These are phyloP conservation scores for Phytophthora uliginosa DNA, from an alignment of 352 stramenopile genomes.

Conservation along the genomic window DNA sequence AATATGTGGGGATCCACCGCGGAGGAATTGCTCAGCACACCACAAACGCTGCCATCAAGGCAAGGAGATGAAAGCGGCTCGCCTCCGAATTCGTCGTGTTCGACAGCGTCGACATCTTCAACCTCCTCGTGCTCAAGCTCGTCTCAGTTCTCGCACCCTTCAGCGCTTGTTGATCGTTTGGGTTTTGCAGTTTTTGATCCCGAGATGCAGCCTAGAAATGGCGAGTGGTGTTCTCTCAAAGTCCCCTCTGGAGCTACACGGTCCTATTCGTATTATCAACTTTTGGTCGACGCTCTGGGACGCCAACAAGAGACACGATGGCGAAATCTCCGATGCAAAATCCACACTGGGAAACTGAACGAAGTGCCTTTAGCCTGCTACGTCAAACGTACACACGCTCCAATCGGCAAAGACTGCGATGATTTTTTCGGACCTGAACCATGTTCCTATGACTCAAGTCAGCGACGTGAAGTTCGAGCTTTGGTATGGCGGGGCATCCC, in stretches of 20 bases:
- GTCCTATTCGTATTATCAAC: slow-evolving; percentile 61
- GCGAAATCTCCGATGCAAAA: slow-evolving; percentile 26
- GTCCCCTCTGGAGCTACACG: slow-evolving; percentile 11
- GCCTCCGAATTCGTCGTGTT: slow-evolving; percentile 20
- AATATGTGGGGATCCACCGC: slow-evolving; percentile 49
- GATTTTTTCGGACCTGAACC: background rate
- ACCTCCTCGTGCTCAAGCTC: slow-evolving; percentile 26
- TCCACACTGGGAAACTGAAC: background rate
- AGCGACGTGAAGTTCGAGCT: slow-evolving; percentile 21
- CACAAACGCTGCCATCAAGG: background rate
- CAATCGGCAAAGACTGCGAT: background rate
- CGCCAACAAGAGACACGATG: slow-evolving; percentile 52
- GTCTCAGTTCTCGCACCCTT: slow-evolving; percentile 16
- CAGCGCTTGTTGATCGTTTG: slow-evolving; percentile 49
- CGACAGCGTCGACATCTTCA: slow-evolving; percentile 30
- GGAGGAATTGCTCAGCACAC: slow-evolving; percentile 46
- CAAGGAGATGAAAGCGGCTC: slow-evolving; percentile 8
- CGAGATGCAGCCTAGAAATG: slow-evolving; percentile 33
- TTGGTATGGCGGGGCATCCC: slow-evolving; percentile 70
- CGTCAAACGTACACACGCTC: background rate
- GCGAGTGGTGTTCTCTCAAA: slow-evolving; percentile 25
- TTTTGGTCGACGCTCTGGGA: slow-evolving; percentile 52
- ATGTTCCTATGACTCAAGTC: slow-evolving; percentile 9
- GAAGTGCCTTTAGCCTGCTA: background rate
- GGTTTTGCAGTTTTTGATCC: slow-evolving; percentile 65